phyloP scores from a whole-genome alignment of 2,329 filamentous ascomycete species.

The Apiospora rasikravindrae region DNA sequence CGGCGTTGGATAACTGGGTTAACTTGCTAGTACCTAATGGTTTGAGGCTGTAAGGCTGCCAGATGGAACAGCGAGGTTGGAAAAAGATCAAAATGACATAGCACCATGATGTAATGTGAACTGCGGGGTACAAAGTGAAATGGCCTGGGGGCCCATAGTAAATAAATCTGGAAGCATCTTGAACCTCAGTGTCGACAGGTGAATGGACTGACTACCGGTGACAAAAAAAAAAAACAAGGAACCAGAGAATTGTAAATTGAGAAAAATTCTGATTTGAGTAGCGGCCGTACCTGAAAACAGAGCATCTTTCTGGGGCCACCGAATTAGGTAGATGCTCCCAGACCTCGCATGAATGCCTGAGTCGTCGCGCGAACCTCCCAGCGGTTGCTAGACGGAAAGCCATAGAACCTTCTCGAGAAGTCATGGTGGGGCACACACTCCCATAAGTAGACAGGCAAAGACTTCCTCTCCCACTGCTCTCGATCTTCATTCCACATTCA shows the following conservation, averaged over 20 bases:
- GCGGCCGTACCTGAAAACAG: constrained; percentile 6
- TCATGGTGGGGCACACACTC: constrained; percentile 7
- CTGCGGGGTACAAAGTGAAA: constrained; percentile 16
- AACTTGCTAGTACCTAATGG: neutral
- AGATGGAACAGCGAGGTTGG: constrained; percentile 17
- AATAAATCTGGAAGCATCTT: constrained; percentile 9
- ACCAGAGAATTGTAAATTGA: neutral
- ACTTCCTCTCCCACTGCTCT: constrained; percentile 4
- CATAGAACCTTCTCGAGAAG: constrained; percentile 16
- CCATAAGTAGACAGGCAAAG: constrained; percentile 8
- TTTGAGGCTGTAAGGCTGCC: constrained; percentile 13
- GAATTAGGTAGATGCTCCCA: constrained; percentile 3
- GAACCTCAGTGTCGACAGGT: neutral
- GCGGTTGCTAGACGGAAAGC: constrained; percentile 11
- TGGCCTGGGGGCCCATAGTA: neutral
- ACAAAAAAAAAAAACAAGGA: neutral
- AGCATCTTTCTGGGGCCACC: neutral
- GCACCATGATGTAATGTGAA: constrained; percentile 14
- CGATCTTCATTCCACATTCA: constrained; percentile 9
- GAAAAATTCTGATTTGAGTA: neutral
- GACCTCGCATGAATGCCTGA: constrained; percentile 13
- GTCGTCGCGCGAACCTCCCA: constrained; percentile 14
- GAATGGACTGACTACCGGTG: neutral
- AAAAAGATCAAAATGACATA: constrained; percentile 18
- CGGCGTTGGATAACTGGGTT: neutral